Evolutionary conservation across 768 basidiomycete genomes (phyloP), one percentile per base, ranked within the genome.

Genomic region (Calocybe indica): DNA sequence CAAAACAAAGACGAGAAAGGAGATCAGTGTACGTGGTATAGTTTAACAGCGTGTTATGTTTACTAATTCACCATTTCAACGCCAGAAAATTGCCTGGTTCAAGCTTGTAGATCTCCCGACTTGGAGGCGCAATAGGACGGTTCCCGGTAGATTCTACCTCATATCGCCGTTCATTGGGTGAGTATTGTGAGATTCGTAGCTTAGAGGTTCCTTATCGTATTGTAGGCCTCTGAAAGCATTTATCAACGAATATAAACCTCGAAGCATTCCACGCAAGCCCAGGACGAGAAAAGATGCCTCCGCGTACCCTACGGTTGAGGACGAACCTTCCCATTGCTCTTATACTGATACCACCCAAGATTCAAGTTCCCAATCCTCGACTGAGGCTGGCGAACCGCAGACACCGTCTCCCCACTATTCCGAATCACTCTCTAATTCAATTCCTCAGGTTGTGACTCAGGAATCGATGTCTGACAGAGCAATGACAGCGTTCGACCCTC

Each of bases 1-100:
- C 70, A 79, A 88, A 66, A 96, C 96, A 5, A 85, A 87, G 65
- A 99, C 96, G 1, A 75, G 95, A 48, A 99, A 97, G 68, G 96
- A 99, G 73, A 99, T 99, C 57, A 95, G 93, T 60, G 94, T 96
- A 74, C 59, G 83, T 31, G 11, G 7, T 5, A 43, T 11, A 12
- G 30, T n/a, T n/a, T 8, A 1, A 15, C 40, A 63, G 45, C 53
- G 35, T 48, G 22, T 1, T 40, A 40, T 44, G 37, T 43, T 30
- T 33, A 14, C 41, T 34, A 40, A 22, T 22, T 28, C 42, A 53
- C 52, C 50, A 52, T 35, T 38, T 46, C 35, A 32, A 12, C 14
- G 38, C 34, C 61, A 97, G 94, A 91, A 90, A 73, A 98, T 98
- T 55, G 86, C 93, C 61, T 99, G 96, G 96, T 96, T 96, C 66